Evolutionary conservation across 2,329 filamentous ascomycete genomes (phyloP).

Genomic region (Bipolaris victoriae): DNA sequence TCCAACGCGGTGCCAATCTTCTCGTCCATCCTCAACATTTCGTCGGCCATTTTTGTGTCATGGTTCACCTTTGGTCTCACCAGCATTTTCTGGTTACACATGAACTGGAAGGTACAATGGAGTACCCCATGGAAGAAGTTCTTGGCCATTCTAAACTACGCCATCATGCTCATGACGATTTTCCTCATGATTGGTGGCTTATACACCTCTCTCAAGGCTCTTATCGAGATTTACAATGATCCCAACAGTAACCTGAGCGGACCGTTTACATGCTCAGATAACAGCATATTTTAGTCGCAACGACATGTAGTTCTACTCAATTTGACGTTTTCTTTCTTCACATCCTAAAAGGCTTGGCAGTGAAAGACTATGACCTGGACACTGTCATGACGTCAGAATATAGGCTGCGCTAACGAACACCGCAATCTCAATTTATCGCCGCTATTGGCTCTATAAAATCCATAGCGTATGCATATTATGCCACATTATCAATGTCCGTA

Average conservation of each 20-base stretch:
- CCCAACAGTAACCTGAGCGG: slow-evolving; percentile 32
- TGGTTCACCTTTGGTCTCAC: slow-evolving; percentile 67
- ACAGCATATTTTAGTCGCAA: slow-evolving; percentile 34
- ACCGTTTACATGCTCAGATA: slow-evolving; percentile 39
- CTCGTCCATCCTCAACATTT: slow-evolving; percentile 67
- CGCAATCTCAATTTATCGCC: background rate
- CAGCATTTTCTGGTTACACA: slow-evolving; percentile 55
- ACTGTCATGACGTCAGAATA: background rate
- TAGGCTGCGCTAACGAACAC: background rate
- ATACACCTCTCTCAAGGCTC: slow-evolving; percentile 36
- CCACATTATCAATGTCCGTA: background rate
- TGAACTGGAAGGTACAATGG: slow-evolving; percentile 51
- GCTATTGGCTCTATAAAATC: background rate
- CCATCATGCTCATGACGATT: slow-evolving; percentile 47
- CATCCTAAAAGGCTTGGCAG: background rate
- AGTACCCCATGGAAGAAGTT: slow-evolving; percentile 48
- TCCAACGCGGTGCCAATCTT: slow-evolving; percentile 60
- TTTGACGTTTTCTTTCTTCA: background rate
- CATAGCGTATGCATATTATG: background rate
- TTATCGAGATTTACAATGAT: slow-evolving; percentile 38
- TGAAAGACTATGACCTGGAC: background rate
- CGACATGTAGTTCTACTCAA: background rate
- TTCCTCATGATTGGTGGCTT: slow-evolving; percentile 36
- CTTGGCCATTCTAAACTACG: slow-evolving; percentile 54
- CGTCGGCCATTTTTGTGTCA: slow-evolving; percentile 63